Base-by-base conservation (phyloP, 371 early-diverging fungal species). In the Rhizoclosmatium hyalinum region DNA sequence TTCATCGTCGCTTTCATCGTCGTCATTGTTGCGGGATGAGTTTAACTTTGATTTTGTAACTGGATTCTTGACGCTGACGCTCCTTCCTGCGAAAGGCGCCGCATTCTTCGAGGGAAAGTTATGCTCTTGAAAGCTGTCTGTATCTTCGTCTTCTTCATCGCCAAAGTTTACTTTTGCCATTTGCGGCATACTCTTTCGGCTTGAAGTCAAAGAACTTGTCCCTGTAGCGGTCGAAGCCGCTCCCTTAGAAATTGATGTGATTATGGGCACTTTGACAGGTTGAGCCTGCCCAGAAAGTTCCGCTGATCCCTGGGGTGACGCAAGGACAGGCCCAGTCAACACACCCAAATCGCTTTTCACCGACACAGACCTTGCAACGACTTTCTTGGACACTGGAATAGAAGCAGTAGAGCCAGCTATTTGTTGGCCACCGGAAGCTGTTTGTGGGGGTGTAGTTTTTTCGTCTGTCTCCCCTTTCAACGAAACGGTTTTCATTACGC, bases 151-250 rank as follows among this genome's bases (percentile, higher is more conserved):
- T 17, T 41, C 64, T 17, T 43, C 64, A 32, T 67, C 67, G 5
- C 67, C 67, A 46, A 69, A 69, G 43, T 69, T 69, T 39, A 69
- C 58, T 69, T 55, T 55, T 17, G 70, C 42, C 55, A 69, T 58
- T 0, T 10, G 5, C 5, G 70, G 70, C 56, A 69, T 41, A 43
- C 58, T 57, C 43, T 44, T 69, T 0, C 70, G 55, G 32, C 43
- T 67, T 3, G 53, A 10, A 6, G 67, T 53, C 10, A 67, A 39
- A 17, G 67, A 50, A 5, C 24, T 66, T 5, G 5, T 65, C 44
- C 41, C 44, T 42, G 46, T 10, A 10, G 65, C n/a, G 0, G 43
- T 3, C 14, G n/a, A n/a, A 32, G 12, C 5, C 63, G 41, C 42
- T 12, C 39, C 43, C 42, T n/a, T 12, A 2, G 8, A 8, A 58